Evolutionary conservation across 140 eudicot species (phyloP), one percentile per base, ranked within the genome.

Genomic region (Ambrosia hybrid): DNA sequence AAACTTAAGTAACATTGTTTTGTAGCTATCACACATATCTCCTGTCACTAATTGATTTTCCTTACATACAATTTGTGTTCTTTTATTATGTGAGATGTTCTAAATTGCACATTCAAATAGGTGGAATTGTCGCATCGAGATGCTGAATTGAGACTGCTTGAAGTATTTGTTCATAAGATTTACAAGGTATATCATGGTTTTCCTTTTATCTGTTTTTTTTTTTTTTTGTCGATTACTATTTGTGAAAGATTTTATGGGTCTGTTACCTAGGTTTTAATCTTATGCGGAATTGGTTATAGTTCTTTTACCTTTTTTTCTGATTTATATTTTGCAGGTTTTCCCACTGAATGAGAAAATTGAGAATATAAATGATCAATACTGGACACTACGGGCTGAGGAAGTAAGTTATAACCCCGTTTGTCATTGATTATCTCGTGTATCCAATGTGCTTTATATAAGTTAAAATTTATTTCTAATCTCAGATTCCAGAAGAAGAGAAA

Each of bases 341-440:
- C 88, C 95, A 6, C 63, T 75, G 59, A 71, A 48, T n/a, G 96
- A 90, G 79, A 90, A 79, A 77, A 90, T 90, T 55, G 96, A 90
- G 76, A 90, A 85, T 68, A 90, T 90, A 81, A 90, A 90, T 76
- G 96, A 90, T 82, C 96, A 87, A 58, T 90, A 90, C 71, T 87
- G 95, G 96, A 90, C 96, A 13, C 66, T 87, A 72, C 95, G 96
- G 69, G 96, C 95, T 13, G 96, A 90, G 81, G 96, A 90, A 84
- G 96, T 82, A 55, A 76, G 78, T 65, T 72, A 11, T 68, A 17
- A 49, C 6, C 15, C 38, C 30, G 4, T 15, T 45, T 6, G 38
- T 65, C 45, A 43, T 65, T 65, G 7, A 45, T 17, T 43, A 9
- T 46, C 11, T 57, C 39, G 38, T 15, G 34, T 39, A 38, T 38